A percentile compares a stretch with the other conserved stretches of the same genome.
Conservation (phyloP, 345 rosid species). For the Melaleuca quinquenervia region DNA sequence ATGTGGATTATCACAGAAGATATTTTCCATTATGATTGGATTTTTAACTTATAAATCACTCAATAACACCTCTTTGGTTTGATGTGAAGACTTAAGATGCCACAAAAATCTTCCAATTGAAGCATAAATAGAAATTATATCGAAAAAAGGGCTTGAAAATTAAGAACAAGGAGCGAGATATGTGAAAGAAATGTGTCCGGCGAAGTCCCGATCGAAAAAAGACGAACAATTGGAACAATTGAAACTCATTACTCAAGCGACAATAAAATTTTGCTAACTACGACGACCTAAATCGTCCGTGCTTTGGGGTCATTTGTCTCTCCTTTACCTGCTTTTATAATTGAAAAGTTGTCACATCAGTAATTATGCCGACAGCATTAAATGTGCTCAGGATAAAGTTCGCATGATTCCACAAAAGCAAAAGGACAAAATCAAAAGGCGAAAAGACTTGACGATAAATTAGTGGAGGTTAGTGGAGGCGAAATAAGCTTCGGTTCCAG, state of each 20-base stretch:
- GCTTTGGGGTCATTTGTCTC: background rate
- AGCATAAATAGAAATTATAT: background rate
- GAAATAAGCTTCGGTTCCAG: too few relatives aligned
- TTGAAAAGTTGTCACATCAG: background rate
- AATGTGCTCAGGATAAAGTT: background rate
- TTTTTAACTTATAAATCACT: background rate
- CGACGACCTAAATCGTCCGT: background rate
- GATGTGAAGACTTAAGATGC: background rate
- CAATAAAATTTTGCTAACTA: background rate
- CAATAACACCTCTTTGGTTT: background rate
- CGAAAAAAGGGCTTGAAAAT: background rate
- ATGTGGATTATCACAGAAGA: background rate
- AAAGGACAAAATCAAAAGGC: background rate
- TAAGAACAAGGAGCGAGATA: background rate
- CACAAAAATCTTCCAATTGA: background rate
- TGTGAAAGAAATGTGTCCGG: background rate
- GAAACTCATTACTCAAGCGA: background rate
- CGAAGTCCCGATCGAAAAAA: background rate
- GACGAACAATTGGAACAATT: background rate
- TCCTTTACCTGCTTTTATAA: background rate
- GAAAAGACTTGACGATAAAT: background rate
- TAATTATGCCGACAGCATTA: background rate
- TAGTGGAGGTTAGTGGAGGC: background rate
- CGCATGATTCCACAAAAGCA: background rate
- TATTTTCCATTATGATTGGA: background rate